A percentile compares a stretch with the other conserved stretches of the same genome.
These are phyloP conservation scores for Castanospermum australe DNA, from an alignment of 306 rosid species.

Conservation along the genomic window DNA sequence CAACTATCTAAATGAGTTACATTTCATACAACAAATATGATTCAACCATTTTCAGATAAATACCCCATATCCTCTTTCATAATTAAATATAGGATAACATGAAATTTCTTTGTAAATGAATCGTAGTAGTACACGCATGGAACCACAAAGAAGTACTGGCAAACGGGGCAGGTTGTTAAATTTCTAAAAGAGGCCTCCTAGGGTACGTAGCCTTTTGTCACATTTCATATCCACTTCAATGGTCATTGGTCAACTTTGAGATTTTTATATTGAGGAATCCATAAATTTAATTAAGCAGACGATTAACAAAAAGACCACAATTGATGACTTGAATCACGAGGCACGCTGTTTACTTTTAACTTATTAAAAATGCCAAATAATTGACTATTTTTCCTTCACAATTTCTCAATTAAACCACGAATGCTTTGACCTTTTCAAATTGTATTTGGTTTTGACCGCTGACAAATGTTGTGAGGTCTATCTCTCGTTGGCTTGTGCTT, in stretches of 20 bases:
- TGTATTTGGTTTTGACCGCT: not conserved
- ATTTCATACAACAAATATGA: not conserved
- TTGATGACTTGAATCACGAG: not conserved
- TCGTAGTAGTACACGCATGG: not conserved
- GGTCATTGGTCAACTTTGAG: not conserved
- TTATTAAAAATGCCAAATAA: not conserved
- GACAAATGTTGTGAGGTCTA: not conserved
- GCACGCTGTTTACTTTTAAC: slow-evolving; percentile 9
- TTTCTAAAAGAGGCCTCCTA: not conserved
- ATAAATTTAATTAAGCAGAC: not conserved
- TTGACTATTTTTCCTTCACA: not conserved
- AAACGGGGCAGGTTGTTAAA: not conserved
- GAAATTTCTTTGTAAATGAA: slow-evolving; percentile 19
- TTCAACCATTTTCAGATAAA: not conserved
- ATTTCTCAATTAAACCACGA: not conserved
- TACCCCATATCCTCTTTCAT: not conserved
- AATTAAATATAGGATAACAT: not conserved
- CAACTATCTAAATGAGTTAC: not conserved
- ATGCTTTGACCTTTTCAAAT: not conserved
- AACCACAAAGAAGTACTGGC: not conserved
- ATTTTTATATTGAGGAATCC: not conserved
- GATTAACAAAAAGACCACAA: not conserved
- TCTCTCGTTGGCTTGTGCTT: not conserved
- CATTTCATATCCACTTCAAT: not conserved
- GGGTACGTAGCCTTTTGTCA: not conserved